Percentiles rank a stretch among this genome's conserved stretches.
Evolutionary conservation across 1,284 basidiomycete genomes (phyloP).

Genomic region (Cutaneotrichosporon dermatis): DNA sequence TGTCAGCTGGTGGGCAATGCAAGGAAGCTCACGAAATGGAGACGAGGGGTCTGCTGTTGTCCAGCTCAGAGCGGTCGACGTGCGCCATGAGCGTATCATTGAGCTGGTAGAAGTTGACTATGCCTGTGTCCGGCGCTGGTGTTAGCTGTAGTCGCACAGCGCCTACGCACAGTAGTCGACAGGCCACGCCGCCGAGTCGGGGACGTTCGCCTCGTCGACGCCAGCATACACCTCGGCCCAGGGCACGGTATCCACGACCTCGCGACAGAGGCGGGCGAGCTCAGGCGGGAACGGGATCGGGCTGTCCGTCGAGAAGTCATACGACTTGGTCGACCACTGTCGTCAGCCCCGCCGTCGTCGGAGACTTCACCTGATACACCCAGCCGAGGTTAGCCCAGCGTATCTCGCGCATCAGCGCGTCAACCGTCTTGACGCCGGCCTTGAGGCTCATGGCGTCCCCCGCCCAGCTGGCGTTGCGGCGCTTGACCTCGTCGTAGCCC

Average conservation of each 20-base stretch:
- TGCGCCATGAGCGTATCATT: conserved; percentile 88
- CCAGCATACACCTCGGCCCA: conserved; percentile 64
- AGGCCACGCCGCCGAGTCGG: conserved; percentile 66
- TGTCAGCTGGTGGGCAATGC: background rate
- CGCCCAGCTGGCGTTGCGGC: conserved; percentile 33
- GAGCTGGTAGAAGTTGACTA: conserved; percentile 84
- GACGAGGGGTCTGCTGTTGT: conserved; percentile 70
- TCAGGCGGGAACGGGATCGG: conserved; percentile 60
- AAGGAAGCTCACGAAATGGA: conserved; percentile 69
- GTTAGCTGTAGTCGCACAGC: background rate
- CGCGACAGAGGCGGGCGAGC: conserved; percentile 59
- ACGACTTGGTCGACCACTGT: conserved; percentile 86
- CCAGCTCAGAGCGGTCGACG: conserved; percentile 81
- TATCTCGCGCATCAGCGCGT: conserved; percentile 62
- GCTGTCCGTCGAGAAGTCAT: conserved; percentile 64
- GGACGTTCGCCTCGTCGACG: conserved; percentile 39
- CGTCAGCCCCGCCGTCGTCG: background rate
- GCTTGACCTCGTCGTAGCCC: conserved; percentile 42
- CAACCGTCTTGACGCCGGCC: conserved; percentile 62
- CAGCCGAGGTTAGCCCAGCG: conserved; percentile 91
- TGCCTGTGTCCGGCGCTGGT: conserved; percentile 73
- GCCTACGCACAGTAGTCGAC: conserved; percentile 63
- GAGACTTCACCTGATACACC: conserved; percentile 58
- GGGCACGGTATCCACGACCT: conserved; percentile 59
- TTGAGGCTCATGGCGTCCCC: conserved; percentile 29